A percentile compares a stretch with the other conserved stretches of the same genome.
Evolutionary conservation across 768 basidiomycete genomes (phyloP).

Genomic region (Auricularia cornea): DNA sequence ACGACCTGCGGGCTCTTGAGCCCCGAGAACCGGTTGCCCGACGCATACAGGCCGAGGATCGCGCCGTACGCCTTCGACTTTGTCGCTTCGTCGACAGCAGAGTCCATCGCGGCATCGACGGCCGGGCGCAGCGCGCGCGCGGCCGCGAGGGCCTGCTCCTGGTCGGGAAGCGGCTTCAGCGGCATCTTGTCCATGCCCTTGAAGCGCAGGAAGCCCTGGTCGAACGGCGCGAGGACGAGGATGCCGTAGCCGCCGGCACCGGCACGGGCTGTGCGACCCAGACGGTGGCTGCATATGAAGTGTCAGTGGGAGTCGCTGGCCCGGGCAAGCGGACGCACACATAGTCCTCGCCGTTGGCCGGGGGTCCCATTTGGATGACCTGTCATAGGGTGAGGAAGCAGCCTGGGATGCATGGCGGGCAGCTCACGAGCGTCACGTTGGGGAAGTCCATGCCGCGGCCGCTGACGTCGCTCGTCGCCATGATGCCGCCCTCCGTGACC

Average conservation of each 20-base stretch:
- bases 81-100: slow-evolving; percentile 24
- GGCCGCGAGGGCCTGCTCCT: not conserved
- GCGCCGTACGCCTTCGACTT: slow-evolving; percentile 42
- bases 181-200: slow-evolving; percentile 33
- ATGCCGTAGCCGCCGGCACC: slow-evolving; percentile 40
- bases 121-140: slow-evolving; percentile 1
- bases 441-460: slow-evolving; percentile 66
- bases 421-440: slow-evolving; percentile 40
- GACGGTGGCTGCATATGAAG: slow-evolving; percentile 28
- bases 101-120: slow-evolving; percentile 21
- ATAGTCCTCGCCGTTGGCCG: slow-evolving; percentile 28
- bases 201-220: slow-evolving; percentile 38
- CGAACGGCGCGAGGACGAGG: slow-evolving; percentile 44
- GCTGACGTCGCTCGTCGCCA: slow-evolving; percentile 50
- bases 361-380: slow-evolving; percentile 40
- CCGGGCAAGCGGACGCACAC: slow-evolving; percentile 17
- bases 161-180: slow-evolving; percentile 26
- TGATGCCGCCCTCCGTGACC: slow-evolving; percentile 32
- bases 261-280: slow-evolving; percentile 35
- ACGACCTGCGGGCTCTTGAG: not conserved
- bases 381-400: too few relatives aligned
- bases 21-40: not conserved
- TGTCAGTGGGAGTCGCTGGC: not conserved
- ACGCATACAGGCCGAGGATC: slow-evolving; percentile 15
- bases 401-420: too few relatives aligned